Evolutionary conservation across 805 yeast species (phyloP), one percentile per base, ranked within the genome.

Genomic region (Starmerella ratchasimensis): DNA sequence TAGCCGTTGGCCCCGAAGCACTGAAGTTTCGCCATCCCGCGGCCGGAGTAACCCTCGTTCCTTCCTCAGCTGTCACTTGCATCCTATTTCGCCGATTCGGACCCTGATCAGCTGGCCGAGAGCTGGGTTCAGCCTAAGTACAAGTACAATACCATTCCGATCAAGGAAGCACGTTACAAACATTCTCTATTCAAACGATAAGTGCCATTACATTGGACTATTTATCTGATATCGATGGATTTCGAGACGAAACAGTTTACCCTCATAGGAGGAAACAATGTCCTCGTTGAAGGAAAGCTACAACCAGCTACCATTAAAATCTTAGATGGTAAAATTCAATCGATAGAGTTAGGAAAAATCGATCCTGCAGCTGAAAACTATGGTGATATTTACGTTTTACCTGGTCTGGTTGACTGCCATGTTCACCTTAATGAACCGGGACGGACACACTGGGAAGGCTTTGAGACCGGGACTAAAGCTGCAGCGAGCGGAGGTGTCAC

Each of bases 401-500:
- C 97, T 0, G 97, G 97, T 0, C 66, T 86, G 21, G 94, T 86
- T 3, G 97, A 86, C 53, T 70, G 93, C 7, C 97, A 86, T 56
- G 97, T 86, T 23, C 97, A 86, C 53, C 63, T 86, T 48, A 86
- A 86, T 57, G 97, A 88, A 50, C 97, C 97, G 0, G 97, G 97
- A 9, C 66, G 97, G 50, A 86, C 96, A 1, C 93, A 83, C 44
- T 86, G 97, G 97, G 97, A 86, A 59, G 97, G 97, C 1, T 86
- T 88, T 57, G 94, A 76, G 18, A 78, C 94, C 0, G 97, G 97
- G 1, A 88, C 97, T 0, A 76, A 77, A 54, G 80, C 94, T 2
- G 96, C 96, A 1, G 93, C 93, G 0, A 68, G 88, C 9, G 97
- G 97, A 17, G 97, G 97, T 42, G 96, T 86, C 33, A 86, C 97